Conservation (phyloP, 163 green algal species). For the Trebouxiophyceae sp. region DNA sequence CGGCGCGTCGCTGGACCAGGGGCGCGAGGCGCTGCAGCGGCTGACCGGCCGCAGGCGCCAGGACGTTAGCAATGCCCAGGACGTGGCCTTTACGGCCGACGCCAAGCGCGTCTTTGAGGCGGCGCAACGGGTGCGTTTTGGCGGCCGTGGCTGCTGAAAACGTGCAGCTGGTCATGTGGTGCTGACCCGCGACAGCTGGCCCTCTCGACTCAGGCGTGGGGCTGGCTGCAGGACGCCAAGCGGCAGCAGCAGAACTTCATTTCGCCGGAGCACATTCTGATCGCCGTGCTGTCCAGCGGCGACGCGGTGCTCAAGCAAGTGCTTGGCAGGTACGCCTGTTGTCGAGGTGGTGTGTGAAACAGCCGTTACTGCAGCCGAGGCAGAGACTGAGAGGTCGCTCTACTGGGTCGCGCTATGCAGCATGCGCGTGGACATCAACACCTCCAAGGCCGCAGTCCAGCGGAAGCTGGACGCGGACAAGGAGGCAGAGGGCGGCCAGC, state of each 20-base stretch:
- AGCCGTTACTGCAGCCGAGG: background rate
- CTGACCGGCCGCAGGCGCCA: constrained; percentile 23
- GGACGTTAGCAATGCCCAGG: background rate
- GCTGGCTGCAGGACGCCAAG: constrained; percentile 70
- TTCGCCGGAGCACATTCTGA: constrained; percentile 73
- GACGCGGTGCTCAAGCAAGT: background rate
- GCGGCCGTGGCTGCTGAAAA: background rate
- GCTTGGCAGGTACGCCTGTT: background rate
- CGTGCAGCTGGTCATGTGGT: background rate
- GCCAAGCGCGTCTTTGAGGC: constrained; percentile 76
- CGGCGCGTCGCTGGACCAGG: constrained; percentile 45
- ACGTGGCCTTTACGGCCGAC: constrained; percentile 59
- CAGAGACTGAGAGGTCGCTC: no score
- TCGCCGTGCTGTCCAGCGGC: constrained; percentile 54
- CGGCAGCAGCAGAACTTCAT: constrained; percentile 73
- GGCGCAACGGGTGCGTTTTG: constrained; percentile 50
- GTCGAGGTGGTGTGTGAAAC: background rate
- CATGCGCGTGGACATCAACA: constrained; percentile 37
- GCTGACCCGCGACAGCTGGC: no score
- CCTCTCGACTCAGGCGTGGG: no score
- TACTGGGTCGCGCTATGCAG: constrained; percentile 18
- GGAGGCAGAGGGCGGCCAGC: constrained; percentile 35
- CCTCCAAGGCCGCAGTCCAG: constrained; percentile 37
- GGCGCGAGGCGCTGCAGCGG: constrained; percentile 36
- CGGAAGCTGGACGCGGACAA: constrained; percentile 47